These are phyloP conservation scores for Heterobasidion annosum DNA, from an alignment of 1,284 basidiomycete genomes.

Conservation along the genomic window DNA sequence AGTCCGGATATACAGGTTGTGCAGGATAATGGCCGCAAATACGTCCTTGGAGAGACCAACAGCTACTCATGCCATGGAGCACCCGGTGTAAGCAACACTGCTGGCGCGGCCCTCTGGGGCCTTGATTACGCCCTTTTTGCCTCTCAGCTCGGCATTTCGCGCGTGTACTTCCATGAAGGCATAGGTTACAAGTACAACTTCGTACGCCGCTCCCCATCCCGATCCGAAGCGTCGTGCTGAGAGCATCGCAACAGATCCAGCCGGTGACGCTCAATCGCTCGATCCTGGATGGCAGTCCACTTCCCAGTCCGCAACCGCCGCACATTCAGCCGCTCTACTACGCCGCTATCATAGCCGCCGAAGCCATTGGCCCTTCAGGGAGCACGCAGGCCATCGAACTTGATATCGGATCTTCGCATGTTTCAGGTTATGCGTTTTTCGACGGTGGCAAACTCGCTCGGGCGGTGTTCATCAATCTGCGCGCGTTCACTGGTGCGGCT, in stretches of 20 bases:
- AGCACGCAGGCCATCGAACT: constrained; percentile 42
- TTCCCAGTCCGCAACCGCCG: constrained; percentile 36
- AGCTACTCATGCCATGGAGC: constrained; percentile 41
- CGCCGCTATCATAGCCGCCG: constrained; percentile 40
- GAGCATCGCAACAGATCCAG: constrained; percentile 33
- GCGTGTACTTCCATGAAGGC: constrained; percentile 32
- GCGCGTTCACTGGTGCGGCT: constrained; percentile 29
- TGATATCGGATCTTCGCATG: constrained; percentile 31
- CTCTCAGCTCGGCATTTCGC: constrained; percentile 24
- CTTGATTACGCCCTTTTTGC: constrained; percentile 54
- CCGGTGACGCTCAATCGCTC: constrained; percentile 44
- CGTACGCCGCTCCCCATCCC: constrained; percentile 15
- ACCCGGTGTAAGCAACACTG: constrained; percentile 60
- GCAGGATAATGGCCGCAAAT: constrained; percentile 36
- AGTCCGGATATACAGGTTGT: constrained; percentile 40
- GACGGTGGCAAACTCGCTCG: constrained; percentile 34
- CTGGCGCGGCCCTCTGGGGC: constrained; percentile 61
- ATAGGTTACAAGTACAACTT: constrained; percentile 37
- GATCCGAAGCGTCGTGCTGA: neutral
- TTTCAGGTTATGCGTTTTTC: constrained; percentile 59
- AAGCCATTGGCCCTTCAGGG: constrained; percentile 31
- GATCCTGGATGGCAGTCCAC: constrained; percentile 36
- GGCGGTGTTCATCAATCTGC: constrained; percentile 49
- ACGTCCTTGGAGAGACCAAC: constrained; percentile 42
- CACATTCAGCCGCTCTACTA: constrained; percentile 58